Evolutionary conservation across 768 basidiomycete species (phyloP).

Genomic region (Boletus sensibilis): DNA sequence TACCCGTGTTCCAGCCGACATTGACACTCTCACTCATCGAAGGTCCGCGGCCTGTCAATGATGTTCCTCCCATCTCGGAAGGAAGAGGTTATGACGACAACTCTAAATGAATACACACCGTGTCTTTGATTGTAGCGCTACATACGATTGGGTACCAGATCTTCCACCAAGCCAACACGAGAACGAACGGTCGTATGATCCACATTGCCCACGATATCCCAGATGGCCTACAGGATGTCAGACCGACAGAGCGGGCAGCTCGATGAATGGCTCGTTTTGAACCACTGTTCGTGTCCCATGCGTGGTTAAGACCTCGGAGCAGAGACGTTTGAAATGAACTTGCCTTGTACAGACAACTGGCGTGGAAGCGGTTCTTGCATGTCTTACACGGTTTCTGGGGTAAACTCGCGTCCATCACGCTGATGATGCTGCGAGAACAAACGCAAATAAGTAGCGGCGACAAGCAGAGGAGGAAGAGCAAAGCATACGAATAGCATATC

Average conservation of each 20-base stretch:
- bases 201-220: neutral
- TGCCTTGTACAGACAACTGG: conserved; percentile 88
- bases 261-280: conserved; percentile 83
- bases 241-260: conserved; percentile 91
- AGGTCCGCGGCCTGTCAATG: neutral
- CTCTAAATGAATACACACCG: conserved; percentile 2
- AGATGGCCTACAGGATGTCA: conserved; percentile 57
- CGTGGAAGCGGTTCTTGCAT: conserved; percentile 93
- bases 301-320: neutral
- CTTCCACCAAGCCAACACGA: neutral
- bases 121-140: neutral
- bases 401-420: conserved; percentile 80
- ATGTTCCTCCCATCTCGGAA: neutral
- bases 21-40: neutral
- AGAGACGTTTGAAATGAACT: conserved; percentile 13
- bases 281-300: conserved; percentile 61
- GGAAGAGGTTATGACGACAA: neutral
- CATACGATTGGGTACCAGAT: neutral
- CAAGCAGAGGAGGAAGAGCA: neutral
- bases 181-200: neutral
- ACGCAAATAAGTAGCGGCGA: neutral
- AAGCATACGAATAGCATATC: conserved; percentile 85
- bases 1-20: too few relatives aligned
- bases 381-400: conserved; percentile 92
- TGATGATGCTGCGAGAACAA: conserved; percentile 67